phyloP scores from a whole-genome alignment of 805 yeast species.

The Kazachstania psychrophila region DNA sequence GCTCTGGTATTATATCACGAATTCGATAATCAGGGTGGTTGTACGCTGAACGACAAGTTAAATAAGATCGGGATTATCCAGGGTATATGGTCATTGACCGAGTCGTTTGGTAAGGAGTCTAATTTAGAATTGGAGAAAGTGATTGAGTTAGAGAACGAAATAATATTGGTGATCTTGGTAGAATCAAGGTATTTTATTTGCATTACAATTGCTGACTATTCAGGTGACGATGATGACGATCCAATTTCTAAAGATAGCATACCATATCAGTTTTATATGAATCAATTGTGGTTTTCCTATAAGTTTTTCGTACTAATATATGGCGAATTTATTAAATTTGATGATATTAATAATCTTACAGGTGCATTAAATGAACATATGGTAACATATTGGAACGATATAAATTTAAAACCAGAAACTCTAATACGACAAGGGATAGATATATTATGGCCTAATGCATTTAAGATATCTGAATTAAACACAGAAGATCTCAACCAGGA shows the following conservation, averaged over 20 bases:
- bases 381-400: conserved; percentile 26
- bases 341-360: conserved; percentile 21
- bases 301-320: conserved; percentile 19
- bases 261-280: conserved; percentile 22
- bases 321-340: conserved; percentile 19
- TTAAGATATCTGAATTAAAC: conserved; percentile 20
- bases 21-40: conserved; percentile 13
- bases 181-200: conserved; percentile 26
- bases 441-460: conserved; percentile 16
- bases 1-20: conserved; percentile 32
- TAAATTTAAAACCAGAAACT: conserved; percentile 17
- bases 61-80: conserved; percentile 36
- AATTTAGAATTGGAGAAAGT: conserved; percentile 11
- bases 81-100: conserved; percentile 30
- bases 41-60: conserved; percentile 29
- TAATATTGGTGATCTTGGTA: conserved; percentile 21
- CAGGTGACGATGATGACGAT: neutral
- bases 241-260: conserved; percentile 11
- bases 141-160: conserved; percentile 27
- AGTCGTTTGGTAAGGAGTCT: conserved; percentile 8
- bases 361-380: conserved; percentile 25
- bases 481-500: neutral
- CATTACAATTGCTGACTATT: conserved; percentile 8
- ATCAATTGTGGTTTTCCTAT: conserved; percentile 23
- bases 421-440: conserved; percentile 19